Conservation (phyloP, 75 land plant species). For the Ceratopteris richardii region DNA sequence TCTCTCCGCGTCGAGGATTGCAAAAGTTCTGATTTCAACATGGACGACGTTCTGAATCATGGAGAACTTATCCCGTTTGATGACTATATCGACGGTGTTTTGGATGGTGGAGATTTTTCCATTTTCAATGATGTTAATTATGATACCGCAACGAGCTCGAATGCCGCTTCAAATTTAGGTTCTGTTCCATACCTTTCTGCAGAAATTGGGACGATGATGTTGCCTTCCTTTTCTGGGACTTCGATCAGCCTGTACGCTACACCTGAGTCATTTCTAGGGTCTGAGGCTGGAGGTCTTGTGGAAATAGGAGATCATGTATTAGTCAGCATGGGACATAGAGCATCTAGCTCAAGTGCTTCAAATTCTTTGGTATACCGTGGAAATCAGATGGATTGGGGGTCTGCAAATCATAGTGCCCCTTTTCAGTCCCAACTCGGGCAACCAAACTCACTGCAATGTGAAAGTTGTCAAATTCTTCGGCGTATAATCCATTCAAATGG, state of each 20-base stretch:
- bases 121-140: slow-evolving; percentile 20
- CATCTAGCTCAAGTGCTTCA: slow-evolving; percentile 21
- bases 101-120: slow-evolving; percentile 17
- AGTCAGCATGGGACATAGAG: slow-evolving; percentile 22
- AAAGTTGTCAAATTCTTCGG: slow-evolving; percentile 33
- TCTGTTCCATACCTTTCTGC: slow-evolving; percentile 11
- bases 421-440: slow-evolving; percentile 10
- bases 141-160: slow-evolving; percentile 3
- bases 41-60: slow-evolving; percentile 9
- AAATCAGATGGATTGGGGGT: slow-evolving; percentile 20
- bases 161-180: slow-evolving; percentile 5
- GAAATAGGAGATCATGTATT: slow-evolving; percentile 21
- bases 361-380: slow-evolving; percentile 5
- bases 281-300: slow-evolving; percentile 17
- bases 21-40: slow-evolving; percentile 13
- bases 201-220: slow-evolving; percentile 7
- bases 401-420: slow-evolving; percentile 10
- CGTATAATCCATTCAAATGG: slow-evolving; percentile 42
- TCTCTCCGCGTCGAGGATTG: slow-evolving; percentile 9
- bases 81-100: slow-evolving; percentile 20
- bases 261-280: slow-evolving; percentile 19
- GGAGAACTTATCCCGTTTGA: slow-evolving; percentile 22
- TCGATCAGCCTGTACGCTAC: slow-evolving; percentile 10
- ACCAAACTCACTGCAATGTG: slow-evolving; percentile 25
- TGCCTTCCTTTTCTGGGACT: slow-evolving; percentile 10